phyloP scores from a whole-genome alignment of 768 basidiomycete genomes.

The Boletus sp. region DNA sequence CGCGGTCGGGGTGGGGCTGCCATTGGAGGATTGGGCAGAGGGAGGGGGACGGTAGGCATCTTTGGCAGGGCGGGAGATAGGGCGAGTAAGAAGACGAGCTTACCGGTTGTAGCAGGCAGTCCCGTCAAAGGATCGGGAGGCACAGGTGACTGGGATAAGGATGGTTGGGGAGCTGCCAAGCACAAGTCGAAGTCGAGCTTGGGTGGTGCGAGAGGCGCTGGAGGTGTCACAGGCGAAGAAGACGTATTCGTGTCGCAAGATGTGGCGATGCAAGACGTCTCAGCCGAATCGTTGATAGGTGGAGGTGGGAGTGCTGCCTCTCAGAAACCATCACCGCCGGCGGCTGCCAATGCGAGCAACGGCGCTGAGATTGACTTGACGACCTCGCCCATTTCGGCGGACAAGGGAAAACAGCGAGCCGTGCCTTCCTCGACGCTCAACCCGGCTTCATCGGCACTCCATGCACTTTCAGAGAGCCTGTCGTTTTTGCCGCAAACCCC shows the following conservation, averaged over 20 bases:
- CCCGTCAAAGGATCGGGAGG: conserved; percentile 40
- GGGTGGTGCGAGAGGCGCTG: not conserved
- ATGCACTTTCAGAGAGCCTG: conserved; percentile 61
- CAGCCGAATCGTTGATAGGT: conserved; percentile 7
- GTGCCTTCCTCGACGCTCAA: conserved; percentile 20
- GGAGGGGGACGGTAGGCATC: conserved; percentile 17
- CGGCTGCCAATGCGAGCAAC: conserved; percentile 2
- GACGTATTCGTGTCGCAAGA: conserved; percentile 13
- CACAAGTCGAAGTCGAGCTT: not conserved
- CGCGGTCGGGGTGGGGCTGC: conserved; percentile 1
- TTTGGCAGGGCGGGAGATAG: conserved; percentile 24
- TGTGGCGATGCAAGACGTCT: not conserved
- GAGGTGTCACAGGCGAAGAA: not conserved
- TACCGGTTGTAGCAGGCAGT: conserved; percentile 45
- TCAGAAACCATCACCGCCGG: conserved; percentile 14
- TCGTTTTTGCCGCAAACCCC: conserved; percentile 45
- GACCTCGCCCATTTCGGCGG: conserved; percentile 12
- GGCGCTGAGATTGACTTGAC: conserved; percentile 12
- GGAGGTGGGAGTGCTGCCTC: not conserved
- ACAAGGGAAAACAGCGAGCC: conserved; percentile 24
- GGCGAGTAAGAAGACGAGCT: conserved; percentile 42
- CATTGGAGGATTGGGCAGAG: conserved; percentile 1
- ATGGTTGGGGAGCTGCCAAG: not conserved
- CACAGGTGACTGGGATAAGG: not conserved
- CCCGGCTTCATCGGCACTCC: conserved; percentile 42